A percentile compares a stretch with the other conserved stretches of the same genome.
Evolutionary conservation across 805 yeast species (phyloP).

Genomic region (Nakazawaea sp.): DNA sequence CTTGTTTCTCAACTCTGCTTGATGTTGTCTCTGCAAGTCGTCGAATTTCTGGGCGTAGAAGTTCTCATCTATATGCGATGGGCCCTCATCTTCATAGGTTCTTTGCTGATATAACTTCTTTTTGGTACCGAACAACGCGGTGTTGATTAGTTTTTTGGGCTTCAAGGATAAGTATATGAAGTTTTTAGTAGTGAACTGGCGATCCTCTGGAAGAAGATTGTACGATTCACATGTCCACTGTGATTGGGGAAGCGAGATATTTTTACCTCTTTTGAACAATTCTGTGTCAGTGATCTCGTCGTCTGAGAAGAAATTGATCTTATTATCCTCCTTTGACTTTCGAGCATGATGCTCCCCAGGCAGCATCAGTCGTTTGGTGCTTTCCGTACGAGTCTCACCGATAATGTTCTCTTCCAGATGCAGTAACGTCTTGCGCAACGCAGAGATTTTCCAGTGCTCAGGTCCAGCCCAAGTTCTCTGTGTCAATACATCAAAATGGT

Average conservation of each 20-base stretch:
- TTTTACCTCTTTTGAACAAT: constrained; percentile 20
- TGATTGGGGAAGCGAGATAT: constrained; percentile 17
- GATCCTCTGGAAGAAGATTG: constrained; percentile 41
- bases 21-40: constrained; percentile 23
- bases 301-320: constrained; percentile 22
- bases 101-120: constrained; percentile 3
- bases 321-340: constrained; percentile 22
- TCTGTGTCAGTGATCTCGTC: constrained; percentile 17
- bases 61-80: constrained; percentile 33
- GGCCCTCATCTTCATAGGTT: constrained; percentile 20
- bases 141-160: constrained; percentile 27
- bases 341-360: constrained; percentile 9
- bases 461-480: constrained; percentile 83
- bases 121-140: constrained; percentile 19
- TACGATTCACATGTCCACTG: constrained; percentile 12
- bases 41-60: constrained; percentile 43
- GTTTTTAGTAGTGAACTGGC: constrained; percentile 39
- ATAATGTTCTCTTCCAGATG: constrained; percentile 9
- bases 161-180: constrained; percentile 40
- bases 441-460: constrained; percentile 82
- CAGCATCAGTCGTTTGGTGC: too few species aligned
- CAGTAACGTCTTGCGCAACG: constrained; percentile 34
- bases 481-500: constrained; percentile 73
- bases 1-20: background rate
- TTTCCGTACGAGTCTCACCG: background rate